phyloP scores from a whole-genome alignment of 192 early-diverging fungal species.

The Backusella liffmaniae region DNA sequence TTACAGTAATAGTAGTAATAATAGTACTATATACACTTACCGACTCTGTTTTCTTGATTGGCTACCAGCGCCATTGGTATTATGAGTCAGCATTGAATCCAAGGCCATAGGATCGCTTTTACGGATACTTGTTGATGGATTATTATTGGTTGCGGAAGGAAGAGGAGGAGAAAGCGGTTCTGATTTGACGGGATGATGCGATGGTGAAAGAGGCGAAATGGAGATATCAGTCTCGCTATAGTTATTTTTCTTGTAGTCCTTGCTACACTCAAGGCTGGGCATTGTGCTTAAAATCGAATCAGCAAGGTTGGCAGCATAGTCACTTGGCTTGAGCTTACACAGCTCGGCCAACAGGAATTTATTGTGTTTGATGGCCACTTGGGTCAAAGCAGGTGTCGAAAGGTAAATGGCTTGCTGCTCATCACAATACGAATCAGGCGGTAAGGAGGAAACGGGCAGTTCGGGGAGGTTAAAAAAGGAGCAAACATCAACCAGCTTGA shows the following conservation, averaged over 20 bases:
- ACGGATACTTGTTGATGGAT: not conserved
- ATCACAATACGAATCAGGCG: not conserved
- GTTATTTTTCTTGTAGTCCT: not conserved
- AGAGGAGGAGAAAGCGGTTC: not conserved
- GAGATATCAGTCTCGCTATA: not conserved
- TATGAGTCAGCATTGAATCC: constrained; percentile 29
- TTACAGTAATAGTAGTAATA: no score
- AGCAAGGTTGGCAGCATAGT: constrained; percentile 10
- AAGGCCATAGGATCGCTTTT: constrained; percentile 28
- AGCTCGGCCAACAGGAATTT: constrained; percentile 12
- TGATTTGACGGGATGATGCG: not conserved
- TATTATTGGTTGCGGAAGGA: not conserved
- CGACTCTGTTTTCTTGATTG: constrained; percentile 9
- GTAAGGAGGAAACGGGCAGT: not conserved
- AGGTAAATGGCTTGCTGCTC: not conserved
- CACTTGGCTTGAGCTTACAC: constrained; percentile 3
- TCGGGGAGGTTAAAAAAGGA: constrained; percentile 12
- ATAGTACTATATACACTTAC: not conserved
- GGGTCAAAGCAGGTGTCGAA: not conserved
- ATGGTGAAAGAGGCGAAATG: not conserved
- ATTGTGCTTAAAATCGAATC: constrained; percentile 3
- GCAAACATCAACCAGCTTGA: constrained; percentile 4
- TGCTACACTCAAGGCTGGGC: not conserved
- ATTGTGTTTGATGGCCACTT: constrained; percentile 10
- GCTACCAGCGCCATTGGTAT: constrained; percentile 14